Percentiles rank a stretch among this genome's conserved stretches.
These are phyloP conservation scores for Westerdykella aurantiaca DNA, from an alignment of 2,329 filamentous ascomycete species.

Conservation along the genomic window DNA sequence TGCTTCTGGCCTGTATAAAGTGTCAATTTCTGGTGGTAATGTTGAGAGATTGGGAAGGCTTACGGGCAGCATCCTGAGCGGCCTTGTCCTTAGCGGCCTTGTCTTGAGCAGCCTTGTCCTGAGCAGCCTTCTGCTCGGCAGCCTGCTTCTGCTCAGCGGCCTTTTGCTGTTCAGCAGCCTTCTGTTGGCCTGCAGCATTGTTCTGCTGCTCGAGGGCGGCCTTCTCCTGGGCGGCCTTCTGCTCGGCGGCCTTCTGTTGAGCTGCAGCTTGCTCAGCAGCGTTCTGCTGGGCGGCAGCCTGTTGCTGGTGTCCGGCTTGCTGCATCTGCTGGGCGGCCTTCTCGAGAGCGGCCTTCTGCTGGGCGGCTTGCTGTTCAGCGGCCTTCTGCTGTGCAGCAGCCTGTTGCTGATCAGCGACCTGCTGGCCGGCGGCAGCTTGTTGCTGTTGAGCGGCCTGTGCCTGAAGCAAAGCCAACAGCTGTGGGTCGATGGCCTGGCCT, in stretches of 20 bases:
- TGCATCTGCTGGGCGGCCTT: background rate
- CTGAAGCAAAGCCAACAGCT: background rate
- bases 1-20: slow-evolving; percentile 1
- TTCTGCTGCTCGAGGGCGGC: slow-evolving; percentile 1
- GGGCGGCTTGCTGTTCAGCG: slow-evolving; percentile 1
- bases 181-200: slow-evolving; percentile 5
- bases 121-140: slow-evolving; percentile 3
- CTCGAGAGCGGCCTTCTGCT: slow-evolving; percentile 3
- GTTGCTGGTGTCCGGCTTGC: slow-evolving; percentile 1
- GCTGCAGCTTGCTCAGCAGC: slow-evolving; percentile 2
- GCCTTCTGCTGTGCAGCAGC: slow-evolving; percentile 2
- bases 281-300: slow-evolving; percentile 1
- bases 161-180: slow-evolving; percentile 6
- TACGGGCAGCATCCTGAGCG: slow-evolving; percentile 10
- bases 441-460: slow-evolving; percentile 1
- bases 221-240: slow-evolving; percentile 2
- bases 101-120: slow-evolving; percentile 4
- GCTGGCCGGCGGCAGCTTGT: slow-evolving; percentile 2
- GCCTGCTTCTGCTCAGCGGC: slow-evolving; percentile 3
- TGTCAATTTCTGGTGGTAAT: no score
- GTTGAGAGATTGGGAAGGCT: slow-evolving; percentile 1
- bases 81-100: slow-evolving; percentile 5
- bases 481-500: background rate
- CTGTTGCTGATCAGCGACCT: slow-evolving; percentile 2
- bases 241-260: slow-evolving; percentile 1